Base-by-base conservation (phyloP, 2,329 filamentous ascomycete species). In the Monilinia polystroma region DNA sequence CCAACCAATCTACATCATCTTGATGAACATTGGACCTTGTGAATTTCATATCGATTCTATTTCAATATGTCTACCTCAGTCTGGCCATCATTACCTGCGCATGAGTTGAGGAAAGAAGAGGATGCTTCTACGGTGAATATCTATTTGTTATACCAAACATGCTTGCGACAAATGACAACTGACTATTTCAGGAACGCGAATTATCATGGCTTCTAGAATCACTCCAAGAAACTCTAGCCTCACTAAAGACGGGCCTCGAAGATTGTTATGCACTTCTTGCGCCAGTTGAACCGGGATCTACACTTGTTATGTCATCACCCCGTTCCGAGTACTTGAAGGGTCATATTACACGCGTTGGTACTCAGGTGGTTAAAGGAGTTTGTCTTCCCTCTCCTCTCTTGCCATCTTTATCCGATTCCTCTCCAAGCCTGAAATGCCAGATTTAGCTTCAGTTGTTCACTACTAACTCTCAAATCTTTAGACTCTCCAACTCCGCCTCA, bases 301-400 rank as follows among this genome's bases (percentile, higher is more conserved):
- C 94, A 0, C 86, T 99, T 38, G 93, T 95, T 41, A 84, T 99
- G 71, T 95, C 91, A 69, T 96, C 93, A 18, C 85, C 90, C 66
- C 87, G 93, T 66, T 94, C 92, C 66, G 95, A 99, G 80, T 87
- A 86, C 72, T 88, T 98, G 70, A 99, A 99, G 78, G 95, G 95
- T 23, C 91, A 92, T 73, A 87, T 98, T 68, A 98, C 94, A 1
- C 87, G 95, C 64, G 87, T 96, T 47, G 95, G 95, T 51, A 92
- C 92, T n/a, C 87, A 90, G 63, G 90, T 99, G 70, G 90, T 96
- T 70, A 97, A 96, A 77, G 94, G 93, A 71, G 91, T 93, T 82
- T 73, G 88, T 83, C 56, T 5, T 41, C 49, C 32, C 49, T 57
- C 32, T 10, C n/a, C n/a, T 51, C 32, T 45, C n/a, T 62, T 7